Evolutionary conservation across 2,329 filamentous ascomycete species (phyloP), one percentile per base, ranked within the genome.

Genomic region (Corniculantispora saksenae): DNA sequence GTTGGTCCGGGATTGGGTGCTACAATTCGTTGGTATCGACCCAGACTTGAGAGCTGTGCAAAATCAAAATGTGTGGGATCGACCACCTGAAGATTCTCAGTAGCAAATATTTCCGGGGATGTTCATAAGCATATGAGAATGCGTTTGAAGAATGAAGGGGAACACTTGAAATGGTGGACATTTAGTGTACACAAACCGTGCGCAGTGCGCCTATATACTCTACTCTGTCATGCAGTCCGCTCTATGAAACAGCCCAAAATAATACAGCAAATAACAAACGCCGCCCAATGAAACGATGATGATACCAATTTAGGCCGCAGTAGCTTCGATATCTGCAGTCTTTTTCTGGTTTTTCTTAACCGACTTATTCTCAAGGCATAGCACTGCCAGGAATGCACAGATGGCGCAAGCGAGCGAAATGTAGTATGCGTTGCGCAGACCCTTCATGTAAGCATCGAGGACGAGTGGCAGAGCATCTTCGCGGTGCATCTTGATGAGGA

Each of bases 1-100:
- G 68, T 82, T 82, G 56, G 92, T 96, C 43, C 86, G 85, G 70
- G 86, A 90, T 68, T 97, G 93, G 93, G 86, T 92, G 10, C 76
- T 88, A 65, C 80, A 82, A 45, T 95, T 94, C 76, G 87, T 96
- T 5, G 82, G 81, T 3, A 73, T 73, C 1, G 79, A 76, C 54
- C 55, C 69, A 8, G 67, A 57, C 10, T 63, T 60, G 9, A 70
- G 27, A 17, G 70, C 10, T 69, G 62, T 32, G 68, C 40, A 19
- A 61, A 32, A 43, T 32, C 64, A 9, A 58, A 64, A 27, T 67
- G 68, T 45, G 67, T 81, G 78, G 79, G 78, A 80, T 65, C 71
- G 66, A 23, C 78, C 77, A n/a, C 79, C 79, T 1, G 75, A 79
- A 58, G 78, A 81, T 65, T 78, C 79, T 57, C 78, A 79, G 60